Evolutionary conservation across 192 early-diverging fungal species (phyloP), one percentile per base, ranked within the genome.

Genomic region (Phycomyces blakesleeanus): DNA sequence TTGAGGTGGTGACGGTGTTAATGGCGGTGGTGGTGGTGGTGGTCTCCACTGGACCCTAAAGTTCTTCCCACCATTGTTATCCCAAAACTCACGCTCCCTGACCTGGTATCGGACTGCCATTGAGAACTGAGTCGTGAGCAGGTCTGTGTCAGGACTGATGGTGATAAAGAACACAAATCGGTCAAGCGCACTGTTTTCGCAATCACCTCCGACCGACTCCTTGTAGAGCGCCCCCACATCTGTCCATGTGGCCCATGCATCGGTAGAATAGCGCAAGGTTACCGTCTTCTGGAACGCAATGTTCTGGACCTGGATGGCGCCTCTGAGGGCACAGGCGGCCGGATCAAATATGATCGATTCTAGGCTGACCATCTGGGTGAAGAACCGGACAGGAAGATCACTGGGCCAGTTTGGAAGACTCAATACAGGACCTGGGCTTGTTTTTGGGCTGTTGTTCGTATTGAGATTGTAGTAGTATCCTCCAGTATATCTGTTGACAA

Each of bases 31-130:
- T 24, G 16, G 51, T 11, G 22, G 51, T 0, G 51, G 51, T 24
- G 20, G 25, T n/a, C 10, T 18, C 55, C 55, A 56, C n/a, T 56
- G 55, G 2, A 39, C 27, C 11, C 41, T 39, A 26, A 42, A 93
- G 80, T 97, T 94, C 57, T 76, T 67, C 47, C 88, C 89, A 61
- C 65, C 62, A 82, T 97, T 93, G 77, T 93, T 97, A 81, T 97
- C 94, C 94, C 94, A 97, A 76, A 85, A 81, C 69, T 89, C 88
- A 20, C 58, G 59, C 1, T 83, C 86, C 3, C 71, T 77, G 20
- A 93, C 91, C 26, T 74, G 70, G 72, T 90, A 93, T n/a, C 82
- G 76, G 38, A 83, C 80, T 38, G 85, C 86, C 63, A 90, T 73
- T 47, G 79, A 83, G 58, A 87, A 73, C 0, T 79, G 80, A 39